These are phyloP conservation scores for Syzygium oleosum DNA, from an alignment of 345 rosid genomes.

Conservation along the genomic window DNA sequence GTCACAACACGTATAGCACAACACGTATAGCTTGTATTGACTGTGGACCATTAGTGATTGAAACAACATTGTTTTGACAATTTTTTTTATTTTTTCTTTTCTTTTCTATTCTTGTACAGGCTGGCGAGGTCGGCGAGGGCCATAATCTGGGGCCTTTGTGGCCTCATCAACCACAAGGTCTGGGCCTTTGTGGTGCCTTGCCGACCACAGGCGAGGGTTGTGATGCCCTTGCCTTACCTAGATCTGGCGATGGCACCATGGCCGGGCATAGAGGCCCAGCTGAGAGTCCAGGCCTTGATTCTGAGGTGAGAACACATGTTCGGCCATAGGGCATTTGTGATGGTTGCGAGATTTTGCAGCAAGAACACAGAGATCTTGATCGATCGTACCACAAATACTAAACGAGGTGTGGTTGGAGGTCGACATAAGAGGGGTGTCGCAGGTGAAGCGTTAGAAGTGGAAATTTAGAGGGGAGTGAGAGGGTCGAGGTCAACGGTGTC, in stretches of 20 bases:
- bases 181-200: no score
- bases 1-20: no score
- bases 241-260: no score
- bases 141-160: no score
- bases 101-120: no score
- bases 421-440: conserved; percentile 37
- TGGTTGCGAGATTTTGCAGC: conserved; percentile 58
- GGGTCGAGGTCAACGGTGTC: conserved; percentile 64
- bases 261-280: conserved; percentile 3
- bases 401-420: conserved; percentile 50
- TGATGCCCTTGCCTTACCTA: no score
- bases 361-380: conserved; percentile 51
- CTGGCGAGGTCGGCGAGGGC: no score
- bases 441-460: conserved; percentile 64
- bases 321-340: conserved; percentile 42
- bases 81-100: background rate
- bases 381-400: conserved; percentile 43
- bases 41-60: no score
- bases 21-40: background rate
- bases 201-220: no score
- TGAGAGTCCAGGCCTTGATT: conserved; percentile 29
- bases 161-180: no score
- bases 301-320: conserved; percentile 61
- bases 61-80: background rate
- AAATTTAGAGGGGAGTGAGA: conserved; percentile 77